Evolutionary conservation across 495 filamentous ascomycete genomes (phyloP).

Genomic region (Polyplosphaeria fusca): DNA sequence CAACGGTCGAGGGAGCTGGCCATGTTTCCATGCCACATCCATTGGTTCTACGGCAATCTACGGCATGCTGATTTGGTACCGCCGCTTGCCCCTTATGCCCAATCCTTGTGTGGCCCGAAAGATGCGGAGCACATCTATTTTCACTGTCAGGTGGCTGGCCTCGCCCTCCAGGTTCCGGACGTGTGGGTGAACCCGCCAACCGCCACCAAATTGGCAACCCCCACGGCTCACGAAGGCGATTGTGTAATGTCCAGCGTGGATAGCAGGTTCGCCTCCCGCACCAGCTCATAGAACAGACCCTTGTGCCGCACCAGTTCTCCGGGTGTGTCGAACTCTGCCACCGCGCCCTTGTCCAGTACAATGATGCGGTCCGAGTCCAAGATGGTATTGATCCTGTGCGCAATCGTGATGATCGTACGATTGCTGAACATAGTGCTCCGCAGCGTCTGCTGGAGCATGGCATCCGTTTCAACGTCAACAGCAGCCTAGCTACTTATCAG

Average conservation of each 20-base stretch:
- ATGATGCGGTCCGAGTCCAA: conserved; percentile 88
- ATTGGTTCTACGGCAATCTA: no score
- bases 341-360: conserved; percentile 69
- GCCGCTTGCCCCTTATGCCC: no score
- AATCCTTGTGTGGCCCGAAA: no score
- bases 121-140: no score
- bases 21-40: no score
- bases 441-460: conserved; percentile 69
- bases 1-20: no score
- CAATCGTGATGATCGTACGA: conserved; percentile 96
- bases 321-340: conserved; percentile 48
- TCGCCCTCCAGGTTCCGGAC: no score
- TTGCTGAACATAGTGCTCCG: conserved; percentile 69
- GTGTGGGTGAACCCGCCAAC: no score
- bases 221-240: background rate
- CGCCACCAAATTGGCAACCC: no score
- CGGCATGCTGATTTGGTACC: no score
- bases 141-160: no score
- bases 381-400: conserved; percentile 96
- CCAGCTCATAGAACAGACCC: conserved; percentile 46
- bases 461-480: conserved; percentile 92
- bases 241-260: background rate
- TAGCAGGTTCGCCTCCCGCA: conserved; percentile 42
- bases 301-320: conserved; percentile 36
- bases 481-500: conserved; percentile 58